These are phyloP conservation scores for Apiospora malaysiana DNA, from an alignment of 2,329 filamentous ascomycete genomes.

Conservation along the genomic window DNA sequence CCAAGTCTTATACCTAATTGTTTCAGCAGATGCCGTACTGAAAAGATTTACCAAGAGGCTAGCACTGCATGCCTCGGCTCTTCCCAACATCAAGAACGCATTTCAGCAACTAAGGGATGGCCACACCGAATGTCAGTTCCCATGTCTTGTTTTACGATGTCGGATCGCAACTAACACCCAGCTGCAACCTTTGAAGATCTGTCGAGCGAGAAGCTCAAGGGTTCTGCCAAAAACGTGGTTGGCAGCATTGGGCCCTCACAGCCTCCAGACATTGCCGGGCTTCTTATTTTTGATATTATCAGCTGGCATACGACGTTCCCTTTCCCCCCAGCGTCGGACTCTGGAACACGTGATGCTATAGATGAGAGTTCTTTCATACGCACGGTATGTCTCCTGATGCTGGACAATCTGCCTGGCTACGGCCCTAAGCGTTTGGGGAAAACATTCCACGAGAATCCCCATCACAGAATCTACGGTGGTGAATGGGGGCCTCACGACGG, in stretches of 20 bases:
- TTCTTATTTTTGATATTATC: not conserved
- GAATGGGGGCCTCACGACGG: not conserved
- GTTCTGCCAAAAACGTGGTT: not conserved
- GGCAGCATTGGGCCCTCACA: not conserved
- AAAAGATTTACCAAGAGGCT: not conserved
- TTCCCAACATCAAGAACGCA: not conserved
- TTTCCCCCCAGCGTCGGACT: not conserved
- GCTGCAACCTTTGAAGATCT: not conserved
- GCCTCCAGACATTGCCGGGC: not conserved
- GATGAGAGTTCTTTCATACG: not conserved
- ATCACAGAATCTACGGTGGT: not conserved
- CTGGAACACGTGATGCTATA: not conserved
- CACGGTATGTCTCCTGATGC: not conserved
- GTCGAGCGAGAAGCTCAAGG: not conserved
- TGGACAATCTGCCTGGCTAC: not conserved
- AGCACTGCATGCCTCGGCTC: not conserved
- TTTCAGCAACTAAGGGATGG: not conserved
- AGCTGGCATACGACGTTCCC: not conserved
- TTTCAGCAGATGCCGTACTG: not conserved
- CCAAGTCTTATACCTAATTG: not conserved
- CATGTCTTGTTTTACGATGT: not conserved
- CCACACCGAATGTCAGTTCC: not conserved
- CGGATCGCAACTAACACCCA: not conserved
- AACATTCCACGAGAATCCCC: not conserved
- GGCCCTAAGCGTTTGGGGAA: not conserved